These are phyloP conservation scores for Aureobasidium sp. DNA, from an alignment of 2,329 filamentous ascomycete species.

Conservation along the genomic window DNA sequence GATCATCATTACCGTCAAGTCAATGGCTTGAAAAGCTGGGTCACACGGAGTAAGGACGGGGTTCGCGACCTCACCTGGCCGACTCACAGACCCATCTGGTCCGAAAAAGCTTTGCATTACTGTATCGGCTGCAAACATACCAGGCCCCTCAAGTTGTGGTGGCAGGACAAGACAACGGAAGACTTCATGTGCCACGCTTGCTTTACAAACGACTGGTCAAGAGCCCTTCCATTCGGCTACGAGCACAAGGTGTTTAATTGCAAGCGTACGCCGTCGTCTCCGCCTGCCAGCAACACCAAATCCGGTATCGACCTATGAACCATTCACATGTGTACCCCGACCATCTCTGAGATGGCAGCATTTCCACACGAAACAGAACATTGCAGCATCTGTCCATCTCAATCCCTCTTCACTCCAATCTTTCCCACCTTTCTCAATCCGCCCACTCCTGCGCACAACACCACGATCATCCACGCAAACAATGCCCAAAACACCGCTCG, in stretches of 20 bases:
- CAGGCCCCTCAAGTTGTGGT: background rate
- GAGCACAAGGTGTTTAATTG: background rate
- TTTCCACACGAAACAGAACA: background rate
- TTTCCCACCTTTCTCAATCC: conserved; percentile 3
- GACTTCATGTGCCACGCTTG: background rate
- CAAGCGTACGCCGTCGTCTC: background rate
- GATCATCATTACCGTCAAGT: background rate
- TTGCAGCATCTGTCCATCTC: background rate
- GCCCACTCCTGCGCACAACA: background rate
- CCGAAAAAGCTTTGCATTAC: background rate
- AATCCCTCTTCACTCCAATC: conserved; percentile 6
- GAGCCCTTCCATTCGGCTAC: background rate
- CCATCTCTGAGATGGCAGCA: too few species aligned
- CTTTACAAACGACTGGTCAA: background rate
- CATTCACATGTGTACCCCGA: background rate
- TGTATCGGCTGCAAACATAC: background rate
- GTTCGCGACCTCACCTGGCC: background rate
- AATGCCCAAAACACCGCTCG: conserved; percentile 37
- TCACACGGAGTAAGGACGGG: background rate
- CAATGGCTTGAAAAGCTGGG: background rate
- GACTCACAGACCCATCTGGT: background rate
- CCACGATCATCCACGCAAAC: conserved; percentile 30
- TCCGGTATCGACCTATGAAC: background rate
- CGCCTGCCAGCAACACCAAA: background rate
- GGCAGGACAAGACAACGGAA: background rate